Conservation (phyloP, 805 yeast genomes). For the Candida koratica region DNA sequence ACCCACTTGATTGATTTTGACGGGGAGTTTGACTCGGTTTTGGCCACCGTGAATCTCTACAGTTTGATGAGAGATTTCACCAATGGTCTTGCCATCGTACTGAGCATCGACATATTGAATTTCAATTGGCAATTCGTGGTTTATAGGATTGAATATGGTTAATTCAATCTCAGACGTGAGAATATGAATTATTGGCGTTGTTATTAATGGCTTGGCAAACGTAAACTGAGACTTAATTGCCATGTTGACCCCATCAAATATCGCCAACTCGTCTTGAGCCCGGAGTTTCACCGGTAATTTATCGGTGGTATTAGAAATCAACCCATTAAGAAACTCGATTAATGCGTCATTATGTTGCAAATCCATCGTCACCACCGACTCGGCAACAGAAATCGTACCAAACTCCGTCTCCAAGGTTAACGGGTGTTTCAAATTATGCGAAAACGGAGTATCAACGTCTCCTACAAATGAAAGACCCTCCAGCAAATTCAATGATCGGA, state of each 20-base stretch:
- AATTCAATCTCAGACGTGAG: conserved; percentile 53
- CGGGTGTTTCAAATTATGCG: neutral
- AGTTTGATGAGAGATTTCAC: conserved; percentile 45
- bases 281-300: neutral
- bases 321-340: conserved; percentile 6
- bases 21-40: conserved; percentile 35
- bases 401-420: neutral
- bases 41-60: conserved; percentile 4
- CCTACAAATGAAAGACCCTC: conserved; percentile 1
- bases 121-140: conserved; percentile 40
- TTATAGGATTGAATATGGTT: conserved; percentile 50
- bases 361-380: neutral
- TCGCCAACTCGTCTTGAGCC: neutral
- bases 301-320: conserved; percentile 5
- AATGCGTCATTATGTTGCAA: neutral
- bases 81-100: conserved; percentile 44
- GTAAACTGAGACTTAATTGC: conserved; percentile 1
- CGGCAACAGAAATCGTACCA: conserved; percentile 7
- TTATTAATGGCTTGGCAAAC: conserved; percentile 28
- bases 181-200: conserved; percentile 51
- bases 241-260: conserved; percentile 1
- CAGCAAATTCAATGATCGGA: conserved; percentile 19
- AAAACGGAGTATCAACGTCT: conserved; percentile 4
- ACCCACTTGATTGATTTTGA: conserved; percentile 42
- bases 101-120: conserved; percentile 47